Evolutionary conservation across 116 monocot genomes (phyloP), one percentile per base, ranked within the genome.

Genomic region (Iris pallida): DNA sequence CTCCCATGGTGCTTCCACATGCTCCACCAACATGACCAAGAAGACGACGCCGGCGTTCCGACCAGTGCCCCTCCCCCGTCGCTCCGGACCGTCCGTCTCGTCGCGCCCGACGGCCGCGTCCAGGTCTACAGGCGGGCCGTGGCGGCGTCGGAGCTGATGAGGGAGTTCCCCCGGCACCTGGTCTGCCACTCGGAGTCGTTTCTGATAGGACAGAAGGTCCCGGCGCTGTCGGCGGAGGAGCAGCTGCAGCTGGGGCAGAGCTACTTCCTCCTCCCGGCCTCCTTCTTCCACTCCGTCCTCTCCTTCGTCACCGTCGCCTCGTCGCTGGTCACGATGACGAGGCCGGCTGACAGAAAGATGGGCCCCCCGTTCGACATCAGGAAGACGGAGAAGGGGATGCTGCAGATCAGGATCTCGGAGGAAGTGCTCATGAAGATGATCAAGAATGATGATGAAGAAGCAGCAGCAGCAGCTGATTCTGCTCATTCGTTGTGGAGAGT

Each of bases 241-340:
- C 41, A 62, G 47, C 80, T 87, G 49, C 77, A 74, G 64, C 83
- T 72, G 6, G 87, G 87, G 11, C 76, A 83, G 47, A 54, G 63
- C 52, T 87, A 87, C 77, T 82, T 87, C 76, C 76, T 87, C 63
- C 76, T 87, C 13, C 87, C 87, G 6, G 15, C 77, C 20, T 65
- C 80, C 16, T 87, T 87, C 75, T 87, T 87, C 71, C 79, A 74
- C 45, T 83, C 87, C 42, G 80, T 71, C 45, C 87, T 87, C 61
- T 77, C 83, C 63, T 83, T 87, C 76, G 77, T 87, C 65, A 63
- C 79, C 47, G 59, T 83, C 17, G 71, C 83, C 20, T 45, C 75
- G n/a, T 81, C 78, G 46, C 30, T 55, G 53, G 16, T 7, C 18
- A 42, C 6, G n/a, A 55, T 30, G 30, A 30, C 30, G 30, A 30